These are phyloP conservation scores for Psilocybe cyanescens DNA, from an alignment of 768 basidiomycete genomes.

Conservation along the genomic window DNA sequence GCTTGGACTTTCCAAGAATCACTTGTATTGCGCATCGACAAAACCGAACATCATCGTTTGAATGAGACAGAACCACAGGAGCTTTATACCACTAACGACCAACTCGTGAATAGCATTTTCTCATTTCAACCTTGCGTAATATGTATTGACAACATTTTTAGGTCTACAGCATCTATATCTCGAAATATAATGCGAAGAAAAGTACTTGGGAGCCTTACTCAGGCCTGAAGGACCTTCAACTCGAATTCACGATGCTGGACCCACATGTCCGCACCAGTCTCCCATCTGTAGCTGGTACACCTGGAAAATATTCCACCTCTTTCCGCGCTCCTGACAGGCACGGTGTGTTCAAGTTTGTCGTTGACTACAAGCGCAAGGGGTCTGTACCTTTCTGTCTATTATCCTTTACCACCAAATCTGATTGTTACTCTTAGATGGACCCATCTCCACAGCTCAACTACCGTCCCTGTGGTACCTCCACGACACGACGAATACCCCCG, in stretches of 20 bases:
- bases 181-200: slow-evolving; percentile 60
- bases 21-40: slow-evolving; percentile 78
- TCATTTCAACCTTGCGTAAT: slow-evolving; percentile 4
- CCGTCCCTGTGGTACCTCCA: slow-evolving; percentile 89
- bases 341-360: slow-evolving; percentile 97
- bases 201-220: slow-evolving; percentile 75
- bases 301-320: slow-evolving; percentile 76
- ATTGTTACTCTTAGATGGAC: slow-evolving; percentile 57
- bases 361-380: slow-evolving; percentile 91
- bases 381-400: slow-evolving; percentile 35
- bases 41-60: slow-evolving; percentile 70
- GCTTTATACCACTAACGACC: slow-evolving; percentile 85
- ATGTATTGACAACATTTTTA: slow-evolving; percentile 29
- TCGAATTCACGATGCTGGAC: slow-evolving; percentile 99
- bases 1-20: slow-evolving; percentile 93
- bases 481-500: slow-evolving; percentile 95
- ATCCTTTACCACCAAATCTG: background rate
- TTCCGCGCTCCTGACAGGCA: slow-evolving; percentile 95
- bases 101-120: slow-evolving; percentile 57
- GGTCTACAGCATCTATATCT: slow-evolving; percentile 78
- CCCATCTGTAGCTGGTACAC: slow-evolving; percentile 52
- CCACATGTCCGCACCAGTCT: slow-evolving; percentile 90
- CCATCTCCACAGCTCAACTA: slow-evolving; percentile 73
- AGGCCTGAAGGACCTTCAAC: slow-evolving; percentile 77
- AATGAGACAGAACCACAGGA: slow-evolving; percentile 66